These are phyloP conservation scores for Kodamaea suecica DNA, from an alignment of 1,139 yeast genomes.

Conservation along the genomic window DNA sequence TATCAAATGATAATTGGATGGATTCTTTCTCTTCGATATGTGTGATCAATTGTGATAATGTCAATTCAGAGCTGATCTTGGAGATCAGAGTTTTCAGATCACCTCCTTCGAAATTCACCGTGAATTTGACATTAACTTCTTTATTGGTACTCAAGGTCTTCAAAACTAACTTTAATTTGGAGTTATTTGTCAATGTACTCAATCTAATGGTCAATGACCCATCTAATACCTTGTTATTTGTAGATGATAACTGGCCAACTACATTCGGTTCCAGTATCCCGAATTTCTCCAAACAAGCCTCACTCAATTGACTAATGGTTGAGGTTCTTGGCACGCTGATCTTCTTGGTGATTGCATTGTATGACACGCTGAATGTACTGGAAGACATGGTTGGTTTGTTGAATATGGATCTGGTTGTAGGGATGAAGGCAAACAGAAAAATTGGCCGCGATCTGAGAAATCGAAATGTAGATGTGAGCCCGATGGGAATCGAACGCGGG, in stretches of 20 bases:
- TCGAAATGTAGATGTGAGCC: too few species aligned
- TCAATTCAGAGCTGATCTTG: slow-evolving; percentile 8
- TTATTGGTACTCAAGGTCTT: slow-evolving; percentile 10
- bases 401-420: too few species aligned
- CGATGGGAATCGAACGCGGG: too few species aligned
- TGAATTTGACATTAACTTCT: slow-evolving; percentile 13
- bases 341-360: slow-evolving; percentile 23
- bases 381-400: slow-evolving; percentile 19
- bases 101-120: slow-evolving; percentile 7
- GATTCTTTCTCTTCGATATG: slow-evolving; percentile 9
- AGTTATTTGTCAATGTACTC: slow-evolving; percentile 32
- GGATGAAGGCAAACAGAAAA: background rate
- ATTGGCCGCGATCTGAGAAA: too few species aligned
- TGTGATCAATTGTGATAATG: slow-evolving; percentile 10
- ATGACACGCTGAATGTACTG: slow-evolving; percentile 23
- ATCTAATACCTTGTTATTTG: slow-evolving; percentile 33
- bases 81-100: slow-evolving; percentile 10
- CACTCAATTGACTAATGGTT: slow-evolving; percentile 31
- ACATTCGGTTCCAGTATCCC: slow-evolving; percentile 16
- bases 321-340: slow-evolving; percentile 21
- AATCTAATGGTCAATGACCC: slow-evolving; percentile 32
- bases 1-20: slow-evolving; percentile 6
- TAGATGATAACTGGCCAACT: slow-evolving; percentile 24
- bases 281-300: slow-evolving; percentile 27
- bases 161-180: slow-evolving; percentile 25